A percentile compares a stretch with the other conserved stretches of the same genome.
These are phyloP conservation scores for Penicillium chermesinum DNA, from an alignment of 495 filamentous ascomycete species.

Conservation along the genomic window DNA sequence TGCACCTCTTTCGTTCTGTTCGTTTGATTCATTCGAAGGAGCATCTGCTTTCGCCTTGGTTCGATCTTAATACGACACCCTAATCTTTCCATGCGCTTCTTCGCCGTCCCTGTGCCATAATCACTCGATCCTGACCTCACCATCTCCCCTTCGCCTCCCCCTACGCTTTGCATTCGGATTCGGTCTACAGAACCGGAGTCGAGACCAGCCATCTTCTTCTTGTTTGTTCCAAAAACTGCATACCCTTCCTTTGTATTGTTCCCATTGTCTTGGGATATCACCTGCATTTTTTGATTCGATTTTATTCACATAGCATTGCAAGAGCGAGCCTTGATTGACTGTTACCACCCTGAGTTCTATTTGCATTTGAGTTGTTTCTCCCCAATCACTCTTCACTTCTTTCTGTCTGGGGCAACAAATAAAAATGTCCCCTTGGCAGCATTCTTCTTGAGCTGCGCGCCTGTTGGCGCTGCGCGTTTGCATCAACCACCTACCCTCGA, in stretches of 20 bases:
- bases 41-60: slow-evolving; percentile 16
- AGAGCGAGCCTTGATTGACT: slow-evolving; percentile 41
- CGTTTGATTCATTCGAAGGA: slow-evolving; percentile 14
- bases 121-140: slow-evolving; percentile 9
- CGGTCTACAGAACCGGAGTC: slow-evolving; percentile 18
- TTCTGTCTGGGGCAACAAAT: slow-evolving; percentile 7
- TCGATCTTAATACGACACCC: slow-evolving; percentile 14
- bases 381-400: slow-evolving; percentile 13
- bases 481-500: slow-evolving; percentile 17
- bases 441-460: slow-evolving; percentile 23
- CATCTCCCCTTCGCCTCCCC: slow-evolving; percentile 6
- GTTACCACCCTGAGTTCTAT: slow-evolving; percentile 28
- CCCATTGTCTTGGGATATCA: slow-evolving; percentile 32
- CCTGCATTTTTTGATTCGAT: slow-evolving; percentile 35
- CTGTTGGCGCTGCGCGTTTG: slow-evolving; percentile 27
- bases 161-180: slow-evolving; percentile 31
- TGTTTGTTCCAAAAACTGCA: slow-evolving; percentile 39
- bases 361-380: slow-evolving; percentile 30
- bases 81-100: slow-evolving; percentile 13
- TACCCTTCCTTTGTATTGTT: slow-evolving; percentile 35
- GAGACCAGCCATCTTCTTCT: slow-evolving; percentile 25
- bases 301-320: slow-evolving; percentile 46
- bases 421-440: slow-evolving; percentile 4
- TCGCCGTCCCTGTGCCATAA: slow-evolving; percentile 7
- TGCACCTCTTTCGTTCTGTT: slow-evolving; percentile 12